Evolutionary conservation across 805 yeast species (phyloP).

Genomic region (Sporopachydermia lactativora): DNA sequence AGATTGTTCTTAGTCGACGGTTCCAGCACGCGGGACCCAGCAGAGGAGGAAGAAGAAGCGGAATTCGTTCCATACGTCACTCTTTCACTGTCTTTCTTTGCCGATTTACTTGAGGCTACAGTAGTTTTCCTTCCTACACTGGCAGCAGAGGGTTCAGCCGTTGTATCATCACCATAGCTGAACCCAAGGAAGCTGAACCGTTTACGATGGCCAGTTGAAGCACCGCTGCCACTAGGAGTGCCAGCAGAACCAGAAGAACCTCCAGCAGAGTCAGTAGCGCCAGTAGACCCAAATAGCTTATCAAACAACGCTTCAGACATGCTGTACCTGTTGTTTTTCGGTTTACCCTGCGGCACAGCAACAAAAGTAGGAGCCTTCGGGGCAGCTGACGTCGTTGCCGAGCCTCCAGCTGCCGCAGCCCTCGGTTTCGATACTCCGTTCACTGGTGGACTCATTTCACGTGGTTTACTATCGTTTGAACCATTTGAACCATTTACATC

Average conservation of each 20-base stretch:
- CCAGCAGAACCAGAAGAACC: slow-evolving; percentile 8
- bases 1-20: neutral
- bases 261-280: neutral
- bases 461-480: no score
- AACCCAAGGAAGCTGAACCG: slow-evolving; percentile 29
- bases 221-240: neutral
- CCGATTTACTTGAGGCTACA: slow-evolving; percentile 2
- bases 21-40: slow-evolving; percentile 1
- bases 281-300: slow-evolving; percentile 14
- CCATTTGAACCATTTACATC: no score
- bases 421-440: no score
- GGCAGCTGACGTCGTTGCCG: no score
- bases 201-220: slow-evolving; percentile 14
- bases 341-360: no score
- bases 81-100: no score
- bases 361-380: no score
- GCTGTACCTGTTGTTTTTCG: slow-evolving; percentile 16
- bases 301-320: slow-evolving; percentile 18
- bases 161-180: no score
- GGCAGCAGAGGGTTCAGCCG: slow-evolving; percentile 13
- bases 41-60: slow-evolving; percentile 6
- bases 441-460: neutral
- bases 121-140: slow-evolving; percentile 8
- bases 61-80: slow-evolving; percentile 5
- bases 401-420: no score